These are phyloP conservation scores for Calonectria fujianensis DNA, from an alignment of 2,329 filamentous ascomycete genomes.

Conservation along the genomic window DNA sequence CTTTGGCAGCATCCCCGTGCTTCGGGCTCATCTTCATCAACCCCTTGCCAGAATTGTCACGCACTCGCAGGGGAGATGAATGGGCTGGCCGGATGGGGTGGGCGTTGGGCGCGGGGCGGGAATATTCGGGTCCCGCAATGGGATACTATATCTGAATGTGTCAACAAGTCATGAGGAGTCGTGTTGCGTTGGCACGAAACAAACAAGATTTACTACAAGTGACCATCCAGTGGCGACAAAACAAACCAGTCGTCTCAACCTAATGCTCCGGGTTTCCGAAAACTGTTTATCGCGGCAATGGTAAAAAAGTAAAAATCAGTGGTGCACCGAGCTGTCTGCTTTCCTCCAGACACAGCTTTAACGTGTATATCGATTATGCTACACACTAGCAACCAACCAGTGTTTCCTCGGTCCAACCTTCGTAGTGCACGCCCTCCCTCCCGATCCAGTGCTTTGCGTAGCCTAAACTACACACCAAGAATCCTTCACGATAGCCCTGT, in stretches of 20 bases:
- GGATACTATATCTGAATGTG: constrained; percentile 17
- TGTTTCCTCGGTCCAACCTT: constrained; percentile 4
- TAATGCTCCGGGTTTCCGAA: constrained; percentile 17
- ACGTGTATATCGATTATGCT: constrained; percentile 16
- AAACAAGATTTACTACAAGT: not conserved
- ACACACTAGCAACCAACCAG: constrained; percentile 19
- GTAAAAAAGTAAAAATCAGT: not conserved
- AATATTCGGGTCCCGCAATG: constrained; percentile 26
- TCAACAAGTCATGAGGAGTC: constrained; percentile 3
- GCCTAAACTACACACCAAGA: constrained; percentile 26
- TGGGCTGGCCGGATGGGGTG: constrained; percentile 6
- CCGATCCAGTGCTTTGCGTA: constrained; percentile 17
- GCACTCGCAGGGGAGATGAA: not conserved
- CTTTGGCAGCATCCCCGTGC: constrained; percentile 21
- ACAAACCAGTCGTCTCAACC: constrained; percentile 12
- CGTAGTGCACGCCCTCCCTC: constrained; percentile 8
- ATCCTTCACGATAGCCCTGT: constrained; percentile 18
- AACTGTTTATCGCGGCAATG: constrained; percentile 18
- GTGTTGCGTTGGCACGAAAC: not conserved
- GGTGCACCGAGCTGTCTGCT: constrained; percentile 5
- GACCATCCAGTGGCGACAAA: constrained; percentile 5
- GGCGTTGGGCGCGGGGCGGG: constrained; percentile 17
- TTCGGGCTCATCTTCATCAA: not conserved
- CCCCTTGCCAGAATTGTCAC: constrained; percentile 15
- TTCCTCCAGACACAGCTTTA: constrained; percentile 13